A percentile compares a stretch with the other conserved stretches of the same genome.
These are phyloP conservation scores for Sclerotinia glacialis DNA, from an alignment of 2,329 filamentous ascomycete genomes.

Conservation along the genomic window DNA sequence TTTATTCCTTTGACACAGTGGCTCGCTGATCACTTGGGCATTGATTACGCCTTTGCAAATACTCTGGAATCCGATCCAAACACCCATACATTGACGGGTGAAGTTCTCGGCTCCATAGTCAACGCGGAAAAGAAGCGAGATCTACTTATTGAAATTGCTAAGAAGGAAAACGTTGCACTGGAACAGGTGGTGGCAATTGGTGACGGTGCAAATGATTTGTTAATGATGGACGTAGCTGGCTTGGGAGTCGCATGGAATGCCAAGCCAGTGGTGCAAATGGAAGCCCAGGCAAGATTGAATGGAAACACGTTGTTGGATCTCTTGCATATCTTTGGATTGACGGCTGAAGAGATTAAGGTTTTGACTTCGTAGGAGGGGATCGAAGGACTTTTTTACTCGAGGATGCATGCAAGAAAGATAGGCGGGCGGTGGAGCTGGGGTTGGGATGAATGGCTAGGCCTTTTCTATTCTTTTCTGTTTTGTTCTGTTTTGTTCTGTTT, in stretches of 20 bases:
- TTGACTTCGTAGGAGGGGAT: slow-evolving; percentile 38
- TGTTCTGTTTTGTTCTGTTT: too few species aligned
- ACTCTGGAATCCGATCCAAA: slow-evolving; percentile 65
- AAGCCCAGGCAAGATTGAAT: slow-evolving; percentile 71
- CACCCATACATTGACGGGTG: slow-evolving; percentile 61
- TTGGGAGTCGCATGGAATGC: slow-evolving; percentile 81
- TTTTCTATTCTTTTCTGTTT: too few species aligned
- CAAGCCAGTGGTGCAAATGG: slow-evolving; percentile 77
- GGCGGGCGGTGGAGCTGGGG: too few species aligned
- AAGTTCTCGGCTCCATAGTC: slow-evolving; percentile 69
- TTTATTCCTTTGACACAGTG: slow-evolving; percentile 87
- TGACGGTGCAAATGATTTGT: slow-evolving; percentile 78
- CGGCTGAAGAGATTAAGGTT: slow-evolving; percentile 58
- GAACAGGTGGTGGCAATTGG: slow-evolving; percentile 72
- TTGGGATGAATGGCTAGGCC: too few species aligned
- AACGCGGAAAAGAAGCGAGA: slow-evolving; percentile 73
- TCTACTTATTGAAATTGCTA: slow-evolving; percentile 67
- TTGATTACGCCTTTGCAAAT: slow-evolving; percentile 89
- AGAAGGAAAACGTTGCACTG: slow-evolving; percentile 61
- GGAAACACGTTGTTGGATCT: slow-evolving; percentile 67
- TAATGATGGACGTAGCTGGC: slow-evolving; percentile 74
- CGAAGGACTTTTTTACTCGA: too few species aligned
- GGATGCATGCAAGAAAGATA: too few species aligned
- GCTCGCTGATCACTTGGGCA: slow-evolving; percentile 74
- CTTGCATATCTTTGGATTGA: slow-evolving; percentile 71